Conservation (phyloP, 495 filamentous ascomycete genomes). For the Annulohypoxylon maeteangense region DNA sequence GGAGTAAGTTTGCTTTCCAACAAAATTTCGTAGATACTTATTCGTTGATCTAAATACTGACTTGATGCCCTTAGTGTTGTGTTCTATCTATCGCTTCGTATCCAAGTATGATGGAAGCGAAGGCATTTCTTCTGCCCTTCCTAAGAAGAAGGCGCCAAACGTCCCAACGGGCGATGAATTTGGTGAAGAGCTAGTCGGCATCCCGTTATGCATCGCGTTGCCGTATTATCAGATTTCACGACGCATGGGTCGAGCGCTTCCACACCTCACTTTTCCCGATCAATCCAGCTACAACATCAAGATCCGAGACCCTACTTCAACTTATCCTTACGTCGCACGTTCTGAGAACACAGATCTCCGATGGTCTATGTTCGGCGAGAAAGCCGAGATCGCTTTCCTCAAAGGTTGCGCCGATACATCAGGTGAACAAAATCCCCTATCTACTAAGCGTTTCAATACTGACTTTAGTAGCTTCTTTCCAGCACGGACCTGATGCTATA, state of each 20-base stretch:
- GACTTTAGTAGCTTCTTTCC: slow-evolving; percentile 51
- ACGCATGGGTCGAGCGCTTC: slow-evolving; percentile 59
- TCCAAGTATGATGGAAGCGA: slow-evolving; percentile 63
- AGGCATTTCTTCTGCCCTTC: slow-evolving; percentile 53
- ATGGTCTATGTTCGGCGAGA: slow-evolving; percentile 64
- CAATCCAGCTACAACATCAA: slow-evolving; percentile 64
- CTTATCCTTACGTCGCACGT: slow-evolving; percentile 58
- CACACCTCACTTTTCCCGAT: slow-evolving; percentile 62
- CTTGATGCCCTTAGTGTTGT: slow-evolving; percentile 51
- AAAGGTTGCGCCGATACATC: slow-evolving; percentile 57
- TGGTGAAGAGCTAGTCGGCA: slow-evolving; percentile 60
- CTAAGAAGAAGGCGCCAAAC: slow-evolving; percentile 49
- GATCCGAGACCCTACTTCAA: slow-evolving; percentile 57
- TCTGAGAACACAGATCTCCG: slow-evolving; percentile 63
- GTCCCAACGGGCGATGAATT: slow-evolving; percentile 61
- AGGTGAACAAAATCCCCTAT: slow-evolving; percentile 29
- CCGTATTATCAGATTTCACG: slow-evolving; percentile 60
- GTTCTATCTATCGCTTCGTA: slow-evolving; percentile 63
- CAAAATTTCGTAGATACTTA: background rate
- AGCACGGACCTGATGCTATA: slow-evolving; percentile 58
- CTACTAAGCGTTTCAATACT: slow-evolving; percentile 12
- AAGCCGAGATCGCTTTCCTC: slow-evolving; percentile 60
- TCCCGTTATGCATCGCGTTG: slow-evolving; percentile 59
- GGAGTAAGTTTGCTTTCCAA: slow-evolving; percentile 35
- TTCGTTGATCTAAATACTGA: slow-evolving; percentile 9